Evolutionary conservation across 1,139 yeast species (phyloP).

Genomic region (Candida buenavistaensis): DNA sequence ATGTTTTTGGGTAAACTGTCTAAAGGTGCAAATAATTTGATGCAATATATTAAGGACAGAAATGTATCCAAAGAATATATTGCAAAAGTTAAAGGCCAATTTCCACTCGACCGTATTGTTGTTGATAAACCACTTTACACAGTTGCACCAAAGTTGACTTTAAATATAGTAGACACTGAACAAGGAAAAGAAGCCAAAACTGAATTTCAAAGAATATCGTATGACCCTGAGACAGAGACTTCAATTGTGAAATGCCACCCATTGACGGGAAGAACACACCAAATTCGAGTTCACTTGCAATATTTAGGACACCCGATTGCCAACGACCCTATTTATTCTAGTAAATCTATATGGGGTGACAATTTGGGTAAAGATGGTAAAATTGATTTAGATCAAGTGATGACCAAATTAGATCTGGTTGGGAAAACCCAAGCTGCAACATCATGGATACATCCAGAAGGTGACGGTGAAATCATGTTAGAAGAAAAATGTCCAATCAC

Average conservation of each 20-base stretch:
- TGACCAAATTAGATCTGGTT: constrained; percentile 51
- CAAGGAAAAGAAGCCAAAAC: constrained; percentile 69
- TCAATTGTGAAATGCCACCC: constrained; percentile 85
- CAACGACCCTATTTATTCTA: constrained; percentile 84
- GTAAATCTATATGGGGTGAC: constrained; percentile 71
- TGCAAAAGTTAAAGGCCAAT: constrained; percentile 84
- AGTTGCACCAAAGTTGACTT: constrained; percentile 73
- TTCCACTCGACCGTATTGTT: constrained; percentile 52
- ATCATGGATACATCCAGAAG: constrained; percentile 63
- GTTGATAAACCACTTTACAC: constrained; percentile 75
- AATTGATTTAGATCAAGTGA: constrained; percentile 48
- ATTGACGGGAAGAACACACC: constrained; percentile 91
- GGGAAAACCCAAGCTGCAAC: constrained; percentile 71
- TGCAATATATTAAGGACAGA: constrained; percentile 71
- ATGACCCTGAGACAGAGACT: constrained; percentile 54
- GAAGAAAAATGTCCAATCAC: constrained; percentile 66
- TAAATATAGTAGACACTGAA: constrained; percentile 64
- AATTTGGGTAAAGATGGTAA: constrained; percentile 54
- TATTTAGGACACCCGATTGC: constrained; percentile 88
- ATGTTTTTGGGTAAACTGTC: constrained; percentile 90
- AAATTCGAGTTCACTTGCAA: constrained; percentile 89
- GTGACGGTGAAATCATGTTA: constrained; percentile 60
- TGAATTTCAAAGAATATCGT: constrained; percentile 55
- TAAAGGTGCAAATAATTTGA: constrained; percentile 76
- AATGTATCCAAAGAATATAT: constrained; percentile 80